A percentile compares a stretch with the other conserved stretches of the same genome.
phyloP scores from a whole-genome alignment of 148 eudicot genomes.

The Cornus controversa region DNA sequence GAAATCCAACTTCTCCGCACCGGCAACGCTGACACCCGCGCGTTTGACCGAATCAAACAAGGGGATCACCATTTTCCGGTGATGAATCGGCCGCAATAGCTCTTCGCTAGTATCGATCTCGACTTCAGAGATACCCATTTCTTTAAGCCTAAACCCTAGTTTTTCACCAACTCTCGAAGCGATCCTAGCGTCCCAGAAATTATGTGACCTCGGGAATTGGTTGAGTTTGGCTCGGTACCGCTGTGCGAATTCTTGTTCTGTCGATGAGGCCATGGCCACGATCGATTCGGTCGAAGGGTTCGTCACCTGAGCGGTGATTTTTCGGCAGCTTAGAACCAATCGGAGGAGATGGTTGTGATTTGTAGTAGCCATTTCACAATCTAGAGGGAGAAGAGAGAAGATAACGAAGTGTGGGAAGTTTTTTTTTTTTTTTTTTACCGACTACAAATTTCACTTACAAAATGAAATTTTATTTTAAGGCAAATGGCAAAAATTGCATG shows the following conservation, averaged over 20 bases:
- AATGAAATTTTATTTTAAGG: no score
- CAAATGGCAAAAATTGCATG: no score
- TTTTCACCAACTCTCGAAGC: constrained; percentile 72
- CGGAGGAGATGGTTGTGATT: constrained; percentile 48
- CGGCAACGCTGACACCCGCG: constrained; percentile 44
- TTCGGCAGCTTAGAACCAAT: constrained; percentile 57
- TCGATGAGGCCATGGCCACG: constrained; percentile 75
- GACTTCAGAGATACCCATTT: constrained; percentile 47
- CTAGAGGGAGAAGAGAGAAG: neutral
- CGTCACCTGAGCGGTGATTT: constrained; percentile 69
- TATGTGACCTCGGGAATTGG: constrained; percentile 48
- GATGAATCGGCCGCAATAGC: constrained; percentile 40
- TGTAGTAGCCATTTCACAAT: neutral
- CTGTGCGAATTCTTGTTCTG: constrained; percentile 62
- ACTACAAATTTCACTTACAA: no score
- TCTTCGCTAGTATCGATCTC: constrained; percentile 47
- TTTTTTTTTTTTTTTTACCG: no score
- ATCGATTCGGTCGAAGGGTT: constrained; percentile 44
- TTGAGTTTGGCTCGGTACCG: constrained; percentile 44
- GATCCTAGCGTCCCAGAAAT: constrained; percentile 48
- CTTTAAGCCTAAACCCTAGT: constrained; percentile 51
- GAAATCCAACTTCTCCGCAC: constrained; percentile 44
- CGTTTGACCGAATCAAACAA: constrained; percentile 48
- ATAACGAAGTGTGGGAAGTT: no score
- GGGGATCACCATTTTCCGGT: constrained; percentile 53